Conservation (phyloP, 345 rosid species). For the Bretschneidera sinensis region DNA sequence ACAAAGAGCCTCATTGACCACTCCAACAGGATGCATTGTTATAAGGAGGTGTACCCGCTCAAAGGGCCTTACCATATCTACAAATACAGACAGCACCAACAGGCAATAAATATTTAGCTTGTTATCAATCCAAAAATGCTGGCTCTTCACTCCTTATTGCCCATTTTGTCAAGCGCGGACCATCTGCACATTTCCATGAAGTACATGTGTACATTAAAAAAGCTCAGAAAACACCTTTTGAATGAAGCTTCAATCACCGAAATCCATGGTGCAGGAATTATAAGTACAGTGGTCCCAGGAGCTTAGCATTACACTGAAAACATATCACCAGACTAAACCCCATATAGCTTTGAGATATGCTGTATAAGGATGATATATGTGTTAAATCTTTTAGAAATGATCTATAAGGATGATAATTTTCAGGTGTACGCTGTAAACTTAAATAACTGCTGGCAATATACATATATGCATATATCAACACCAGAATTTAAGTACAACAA, state of each 20-base stretch:
- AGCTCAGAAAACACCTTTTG: neutral
- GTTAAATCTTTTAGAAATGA: too few relatives aligned
- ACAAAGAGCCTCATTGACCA: conserved; percentile 10
- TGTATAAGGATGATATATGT: too few relatives aligned
- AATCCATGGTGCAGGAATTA: neutral
- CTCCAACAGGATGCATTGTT: conserved; percentile 9
- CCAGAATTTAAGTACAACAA: too few relatives aligned
- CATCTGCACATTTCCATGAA: conserved; percentile 29
- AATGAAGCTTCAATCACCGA: neutral
- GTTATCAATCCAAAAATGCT: conserved; percentile 13
- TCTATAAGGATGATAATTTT: too few relatives aligned
- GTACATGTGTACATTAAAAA: neutral
- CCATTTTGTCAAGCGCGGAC: conserved; percentile 28
- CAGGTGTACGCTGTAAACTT: too few relatives aligned
- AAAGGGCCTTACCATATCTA: conserved; percentile 22
- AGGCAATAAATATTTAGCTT: neutral
- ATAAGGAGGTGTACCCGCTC: conserved; percentile 6
- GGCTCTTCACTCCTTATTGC: conserved; percentile 3
- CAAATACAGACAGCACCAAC: conserved; percentile 7
- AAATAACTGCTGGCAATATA: too few relatives aligned
- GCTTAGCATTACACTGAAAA: too few relatives aligned
- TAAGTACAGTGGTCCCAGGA: too few relatives aligned
- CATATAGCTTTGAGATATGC: too few relatives aligned
- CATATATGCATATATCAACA: too few relatives aligned
- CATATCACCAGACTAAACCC: too few relatives aligned